Conservation (phyloP, 305 asterid genomes). For the Euphrasia arctica region DNA sequence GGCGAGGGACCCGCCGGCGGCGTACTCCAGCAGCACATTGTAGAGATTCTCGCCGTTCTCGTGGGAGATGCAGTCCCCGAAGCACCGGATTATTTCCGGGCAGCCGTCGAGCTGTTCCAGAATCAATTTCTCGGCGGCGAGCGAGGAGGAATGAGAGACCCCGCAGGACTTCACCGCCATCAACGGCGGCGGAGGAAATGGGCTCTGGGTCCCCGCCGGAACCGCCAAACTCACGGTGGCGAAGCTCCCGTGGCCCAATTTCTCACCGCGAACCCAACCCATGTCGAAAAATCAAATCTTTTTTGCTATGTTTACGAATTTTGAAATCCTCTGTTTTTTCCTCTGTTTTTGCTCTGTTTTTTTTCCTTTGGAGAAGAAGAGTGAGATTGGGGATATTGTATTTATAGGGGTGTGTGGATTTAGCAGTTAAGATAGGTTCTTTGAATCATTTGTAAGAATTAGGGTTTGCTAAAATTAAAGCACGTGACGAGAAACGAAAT, state of each 20-base stretch:
- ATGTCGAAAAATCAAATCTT: not conserved
- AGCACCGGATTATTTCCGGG: not conserved
- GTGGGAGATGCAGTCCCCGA: not conserved
- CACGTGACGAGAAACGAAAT: conserved; percentile 2
- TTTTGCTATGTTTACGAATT: not conserved
- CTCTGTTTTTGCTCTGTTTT: not conserved
- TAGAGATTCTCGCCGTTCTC: not conserved
- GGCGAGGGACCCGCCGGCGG: not conserved
- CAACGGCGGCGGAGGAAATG: not conserved
- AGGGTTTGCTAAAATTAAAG: not conserved
- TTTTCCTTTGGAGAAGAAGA: not conserved
- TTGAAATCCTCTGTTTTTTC: not conserved
- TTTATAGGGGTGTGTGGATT: not conserved
- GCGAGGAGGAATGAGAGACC: not conserved
- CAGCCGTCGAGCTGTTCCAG: not conserved
- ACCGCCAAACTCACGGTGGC: conserved; percentile 11
- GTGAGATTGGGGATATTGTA: not conserved
- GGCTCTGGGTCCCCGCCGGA: not conserved
- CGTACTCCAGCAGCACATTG: conserved; percentile 9
- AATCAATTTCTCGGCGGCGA: not conserved
- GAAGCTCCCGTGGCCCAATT: conserved; percentile 1
- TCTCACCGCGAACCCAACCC: conserved; percentile 8
- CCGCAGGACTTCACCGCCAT: conserved; percentile 9
- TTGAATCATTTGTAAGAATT: not conserved
- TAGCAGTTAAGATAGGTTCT: not conserved